Evolutionary conservation across 345 rosid genomes (phyloP), one percentile per base, ranked within the genome.

Genomic region (Moringa oleifera): DNA sequence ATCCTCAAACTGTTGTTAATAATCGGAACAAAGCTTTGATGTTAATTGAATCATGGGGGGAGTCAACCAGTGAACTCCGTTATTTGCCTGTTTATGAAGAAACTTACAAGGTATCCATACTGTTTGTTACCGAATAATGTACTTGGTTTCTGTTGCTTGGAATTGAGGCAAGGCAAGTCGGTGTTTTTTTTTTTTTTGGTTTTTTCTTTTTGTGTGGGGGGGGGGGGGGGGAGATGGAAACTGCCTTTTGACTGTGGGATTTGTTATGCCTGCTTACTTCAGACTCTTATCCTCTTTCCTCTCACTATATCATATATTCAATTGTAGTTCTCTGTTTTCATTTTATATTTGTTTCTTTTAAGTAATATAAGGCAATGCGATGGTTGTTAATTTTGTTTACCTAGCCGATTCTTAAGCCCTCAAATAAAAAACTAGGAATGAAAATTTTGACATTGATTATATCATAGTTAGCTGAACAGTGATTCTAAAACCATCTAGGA

Each of bases 11-110:
- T 21, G 86, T 89, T 75, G 84, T 95, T 55, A 84, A 84, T 67
- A 95, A 88, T 67, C 75, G 96, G 72, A 95, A 89, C 80, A 95
- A 95, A 73, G 95, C 93, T 71, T 71, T 95, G 81, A 79, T 69
- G 65, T 71, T 95, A 56, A 87, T 95, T 64, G 97, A 95, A 78
- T 77, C 94, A 45, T 91, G 97, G 99, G 99, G 97, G 20, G 97
- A 95, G 66, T 95, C 99, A 13, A 87, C 87, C 37, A 70, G 79
- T 50, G 99, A 95, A 73, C 89, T 91, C 67, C 95, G 89, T 18
- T 95, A 90, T 85, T 67, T 95, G 61, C 96, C 97, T 68, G 95
- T 91, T 52, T 95, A 81, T 64, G 97, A 87, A 76, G 96, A 95
- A 80, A 95, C 97, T 37, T 95, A 95, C 77, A 95, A 95, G 99